phyloP scores from a whole-genome alignment of 768 basidiomycete genomes.

The Candolleomyces aberdarensis region DNA sequence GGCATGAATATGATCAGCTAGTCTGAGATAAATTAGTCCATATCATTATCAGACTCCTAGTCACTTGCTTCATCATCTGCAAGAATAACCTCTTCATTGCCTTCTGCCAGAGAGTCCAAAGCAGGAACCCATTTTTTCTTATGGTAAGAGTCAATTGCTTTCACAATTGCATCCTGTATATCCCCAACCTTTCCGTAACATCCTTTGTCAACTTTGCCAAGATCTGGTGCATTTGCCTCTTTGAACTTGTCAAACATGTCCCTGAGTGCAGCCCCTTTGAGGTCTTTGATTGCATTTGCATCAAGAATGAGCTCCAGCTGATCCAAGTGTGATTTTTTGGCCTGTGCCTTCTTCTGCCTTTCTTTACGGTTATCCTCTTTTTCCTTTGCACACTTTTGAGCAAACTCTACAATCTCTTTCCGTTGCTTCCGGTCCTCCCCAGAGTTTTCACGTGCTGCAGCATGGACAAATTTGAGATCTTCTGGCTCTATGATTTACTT shows the following conservation, averaged over 20 bases:
- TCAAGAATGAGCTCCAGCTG: not conserved
- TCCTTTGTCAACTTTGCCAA: too few relatives aligned
- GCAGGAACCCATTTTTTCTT: too few relatives aligned
- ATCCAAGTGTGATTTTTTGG: not conserved
- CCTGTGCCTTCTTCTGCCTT: not conserved
- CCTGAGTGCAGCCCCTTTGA: not conserved
- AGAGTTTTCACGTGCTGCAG: not conserved
- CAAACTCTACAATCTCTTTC: not conserved
- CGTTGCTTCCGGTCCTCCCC: not conserved
- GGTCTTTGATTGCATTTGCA: not conserved
- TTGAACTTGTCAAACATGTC: not conserved
- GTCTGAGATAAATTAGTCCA: too few relatives aligned
- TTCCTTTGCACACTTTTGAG: not conserved
- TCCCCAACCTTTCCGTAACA: too few relatives aligned
- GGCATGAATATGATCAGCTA: too few relatives aligned
- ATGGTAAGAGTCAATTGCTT: too few relatives aligned
- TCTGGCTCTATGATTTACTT: not conserved
- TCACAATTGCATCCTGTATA: too few relatives aligned
- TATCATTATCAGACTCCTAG: too few relatives aligned
- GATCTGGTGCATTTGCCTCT: not conserved
- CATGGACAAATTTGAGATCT: not conserved
- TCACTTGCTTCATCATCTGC: too few relatives aligned
- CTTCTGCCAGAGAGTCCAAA: too few relatives aligned
- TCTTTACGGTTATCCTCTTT: not conserved
- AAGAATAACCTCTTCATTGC: too few relatives aligned